Conservation (phyloP, 495 filamentous ascomycete species). For the Neurospora intermedia region DNA sequence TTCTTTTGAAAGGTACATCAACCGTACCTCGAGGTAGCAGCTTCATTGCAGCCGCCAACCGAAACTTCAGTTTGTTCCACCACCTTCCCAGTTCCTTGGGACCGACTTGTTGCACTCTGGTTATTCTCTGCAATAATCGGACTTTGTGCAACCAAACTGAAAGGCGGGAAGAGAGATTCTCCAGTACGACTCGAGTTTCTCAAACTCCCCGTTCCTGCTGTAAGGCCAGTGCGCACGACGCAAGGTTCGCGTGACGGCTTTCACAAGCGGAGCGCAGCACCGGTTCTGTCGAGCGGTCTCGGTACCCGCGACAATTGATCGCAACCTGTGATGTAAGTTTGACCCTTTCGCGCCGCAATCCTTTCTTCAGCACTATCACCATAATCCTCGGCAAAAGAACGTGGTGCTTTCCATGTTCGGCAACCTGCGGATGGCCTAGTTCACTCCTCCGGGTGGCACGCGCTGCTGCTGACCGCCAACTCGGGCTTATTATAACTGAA, state of each 20-base stretch:
- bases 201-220: background rate
- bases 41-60: background rate
- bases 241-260: conserved; percentile 10
- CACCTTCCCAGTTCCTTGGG: background rate
- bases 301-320: background rate
- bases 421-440: background rate
- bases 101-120: background rate
- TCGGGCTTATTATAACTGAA: background rate
- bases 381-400: background rate
- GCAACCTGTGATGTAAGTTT: background rate
- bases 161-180: background rate
- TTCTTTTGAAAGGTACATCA: background rate
- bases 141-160: background rate
- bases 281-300: background rate
- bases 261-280: conserved; percentile 7
- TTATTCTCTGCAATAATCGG: background rate
- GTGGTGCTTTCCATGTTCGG: background rate
- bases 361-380: background rate
- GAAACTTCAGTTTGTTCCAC: background rate
- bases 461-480: background rate
- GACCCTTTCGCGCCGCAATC: background rate
- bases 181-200: background rate
- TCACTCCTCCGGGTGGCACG: background rate
- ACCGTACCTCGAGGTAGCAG: background rate
- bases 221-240: background rate